Percentiles rank a stretch among this genome's conserved stretches.
Conservation (phyloP, 75 land plant species). For the Selaginella tamariscina region DNA sequence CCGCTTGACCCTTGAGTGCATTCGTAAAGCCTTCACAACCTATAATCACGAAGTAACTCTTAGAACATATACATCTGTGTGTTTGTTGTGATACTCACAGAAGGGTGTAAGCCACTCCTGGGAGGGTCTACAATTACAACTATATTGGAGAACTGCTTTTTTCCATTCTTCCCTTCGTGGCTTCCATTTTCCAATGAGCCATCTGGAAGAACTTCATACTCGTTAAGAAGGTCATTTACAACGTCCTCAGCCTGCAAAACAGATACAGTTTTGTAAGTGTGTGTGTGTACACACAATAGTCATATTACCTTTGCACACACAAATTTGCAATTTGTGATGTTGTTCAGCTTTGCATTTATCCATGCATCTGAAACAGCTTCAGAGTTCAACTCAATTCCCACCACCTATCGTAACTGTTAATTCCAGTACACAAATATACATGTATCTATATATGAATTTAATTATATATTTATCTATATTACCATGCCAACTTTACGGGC, state of each 20-base stretch:
- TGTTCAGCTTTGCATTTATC: conserved; percentile 83
- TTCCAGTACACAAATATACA: conserved; percentile 1
- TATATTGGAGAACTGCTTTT: conserved; percentile 47
- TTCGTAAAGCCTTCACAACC: conserved; percentile 79
- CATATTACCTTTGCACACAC: conserved; percentile 76
- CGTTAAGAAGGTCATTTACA: conserved; percentile 56
- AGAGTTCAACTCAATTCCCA: conserved; percentile 95
- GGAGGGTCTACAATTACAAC: conserved; percentile 99
- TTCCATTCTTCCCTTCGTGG: conserved; percentile 2
- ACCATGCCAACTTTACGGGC: conserved; percentile 98
- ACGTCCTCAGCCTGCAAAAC: conserved; percentile 83
- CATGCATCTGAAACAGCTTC: conserved; percentile 89
- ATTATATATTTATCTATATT: too few relatives aligned
- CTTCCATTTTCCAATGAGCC: conserved; percentile 13
- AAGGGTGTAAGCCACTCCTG: conserved; percentile 81
- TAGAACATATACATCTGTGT: neutral
- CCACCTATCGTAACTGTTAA: conserved; percentile 40
- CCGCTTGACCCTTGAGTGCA: conserved; percentile 47
- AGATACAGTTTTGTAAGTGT: neutral
- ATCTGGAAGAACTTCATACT: conserved; percentile 37
- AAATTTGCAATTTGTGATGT: conserved; percentile 77
- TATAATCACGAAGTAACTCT: conserved; percentile 18
- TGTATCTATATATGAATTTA: too few relatives aligned
- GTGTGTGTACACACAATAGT: neutral
- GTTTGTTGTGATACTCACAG: conserved; percentile 32